These are phyloP conservation scores for Microstegium vimineum DNA, from an alignment of 176 grass and related monocot genomes.

Conservation along the genomic window DNA sequence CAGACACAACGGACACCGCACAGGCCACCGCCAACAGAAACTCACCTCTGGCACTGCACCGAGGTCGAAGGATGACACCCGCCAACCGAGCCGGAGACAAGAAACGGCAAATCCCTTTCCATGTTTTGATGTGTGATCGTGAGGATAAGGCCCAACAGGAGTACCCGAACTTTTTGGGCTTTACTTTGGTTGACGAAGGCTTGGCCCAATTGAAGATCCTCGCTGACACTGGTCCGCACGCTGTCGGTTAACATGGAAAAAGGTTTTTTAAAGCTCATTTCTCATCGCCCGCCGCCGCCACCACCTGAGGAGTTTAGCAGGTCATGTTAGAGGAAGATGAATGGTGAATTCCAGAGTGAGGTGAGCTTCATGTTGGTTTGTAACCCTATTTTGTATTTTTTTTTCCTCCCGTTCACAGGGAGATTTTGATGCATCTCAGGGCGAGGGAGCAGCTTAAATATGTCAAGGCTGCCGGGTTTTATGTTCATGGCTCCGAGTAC, in stretches of 20 bases:
- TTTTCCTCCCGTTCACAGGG: neutral
- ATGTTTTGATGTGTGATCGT: too few relatives aligned
- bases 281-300: neutral
- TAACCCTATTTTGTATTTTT: neutral
- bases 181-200: neutral
- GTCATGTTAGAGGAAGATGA: neutral
- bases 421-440: neutral
- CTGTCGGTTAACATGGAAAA: neutral
- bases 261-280: neutral
- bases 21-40: neutral
- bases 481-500: conserved; percentile 1
- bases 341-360: neutral
- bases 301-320: too few relatives aligned
- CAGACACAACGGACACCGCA: too few relatives aligned
- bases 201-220: too few relatives aligned
- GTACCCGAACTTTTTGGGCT: neutral
- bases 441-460: neutral
- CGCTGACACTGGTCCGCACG: neutral
- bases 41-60: neutral
- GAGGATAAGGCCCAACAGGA: neutral
- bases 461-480: neutral
- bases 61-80: neutral
- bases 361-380: neutral
- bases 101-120: neutral
- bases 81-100: neutral